Percentiles rank a stretch among this genome's conserved stretches.
Conservation (phyloP, 331 rosid genomes). For the Acacia concinna region DNA sequence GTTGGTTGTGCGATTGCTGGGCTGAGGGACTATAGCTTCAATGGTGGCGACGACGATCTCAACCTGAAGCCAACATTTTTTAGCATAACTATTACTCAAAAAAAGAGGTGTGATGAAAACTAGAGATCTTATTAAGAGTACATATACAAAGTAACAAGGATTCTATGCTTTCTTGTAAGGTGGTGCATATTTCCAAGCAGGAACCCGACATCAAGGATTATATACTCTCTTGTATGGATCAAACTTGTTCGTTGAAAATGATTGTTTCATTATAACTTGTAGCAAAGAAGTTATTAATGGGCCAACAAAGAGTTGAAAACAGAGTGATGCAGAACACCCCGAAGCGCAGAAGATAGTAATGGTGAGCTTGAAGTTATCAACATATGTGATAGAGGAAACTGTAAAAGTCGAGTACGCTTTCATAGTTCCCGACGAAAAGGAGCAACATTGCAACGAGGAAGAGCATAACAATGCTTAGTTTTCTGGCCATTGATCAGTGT, state of each 20-base stretch:
- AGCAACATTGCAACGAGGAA: slow-evolving; percentile 37
- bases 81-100: background rate
- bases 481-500: slow-evolving; percentile 37
- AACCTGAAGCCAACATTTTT: slow-evolving; percentile 41
- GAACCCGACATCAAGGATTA: background rate
- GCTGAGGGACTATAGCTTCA: slow-evolving; percentile 50
- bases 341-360: background rate
- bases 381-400: background rate
- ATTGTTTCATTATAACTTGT: background rate
- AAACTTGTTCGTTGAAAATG: background rate
- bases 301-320: slow-evolving; percentile 8
- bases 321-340: slow-evolving; percentile 17
- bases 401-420: slow-evolving; percentile 21
- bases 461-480: slow-evolving; percentile 31
- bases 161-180: background rate
- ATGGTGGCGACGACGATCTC: slow-evolving; percentile 31
- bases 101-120: background rate
- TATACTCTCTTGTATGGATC: no score
- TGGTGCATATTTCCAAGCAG: background rate
- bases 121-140: background rate
- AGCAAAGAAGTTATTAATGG: background rate
- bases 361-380: slow-evolving; percentile 7
- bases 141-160: background rate
- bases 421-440: slow-evolving; percentile 39
- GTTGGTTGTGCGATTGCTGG: slow-evolving; percentile 30